Percentiles rank a stretch among this genome's conserved stretches.
phyloP scores from a whole-genome alignment of 495 filamentous ascomycete genomes.

The Clohesyomyces aquaticus region DNA sequence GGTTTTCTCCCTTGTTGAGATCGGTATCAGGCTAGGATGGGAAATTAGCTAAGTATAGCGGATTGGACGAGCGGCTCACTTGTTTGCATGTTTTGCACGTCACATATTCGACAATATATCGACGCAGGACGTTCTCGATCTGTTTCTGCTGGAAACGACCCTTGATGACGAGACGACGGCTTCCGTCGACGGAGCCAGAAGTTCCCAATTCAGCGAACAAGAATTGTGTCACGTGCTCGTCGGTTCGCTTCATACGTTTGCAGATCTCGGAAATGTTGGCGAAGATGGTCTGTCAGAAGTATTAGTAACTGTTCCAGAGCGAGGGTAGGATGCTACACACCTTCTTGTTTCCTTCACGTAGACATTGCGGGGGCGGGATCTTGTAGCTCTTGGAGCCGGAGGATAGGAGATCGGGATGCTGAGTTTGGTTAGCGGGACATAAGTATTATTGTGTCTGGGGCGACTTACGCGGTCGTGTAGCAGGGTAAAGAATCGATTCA shows the following conservation, averaged over 20 bases:
- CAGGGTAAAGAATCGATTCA: constrained; percentile 88
- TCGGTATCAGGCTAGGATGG: constrained; percentile 89
- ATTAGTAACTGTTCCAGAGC: background rate
- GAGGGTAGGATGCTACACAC: background rate
- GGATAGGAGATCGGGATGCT: constrained; percentile 91
- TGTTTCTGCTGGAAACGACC: constrained; percentile 98
- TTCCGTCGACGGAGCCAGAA: constrained; percentile 89
- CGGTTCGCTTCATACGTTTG: constrained; percentile 93
- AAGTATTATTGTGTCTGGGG: too few species aligned
- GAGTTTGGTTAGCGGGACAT: too few species aligned
- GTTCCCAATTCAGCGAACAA: constrained; percentile 98
- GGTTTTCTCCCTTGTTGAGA: constrained; percentile 97
- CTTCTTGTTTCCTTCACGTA: constrained; percentile 99
- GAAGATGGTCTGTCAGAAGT: constrained; percentile 72
- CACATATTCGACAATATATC: constrained; percentile 98
- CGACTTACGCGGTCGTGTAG: too few species aligned
- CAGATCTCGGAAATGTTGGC: constrained; percentile 94
- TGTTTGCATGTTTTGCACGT: constrained; percentile 90
- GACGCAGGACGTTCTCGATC: constrained; percentile 90
- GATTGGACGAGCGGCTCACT: background rate
- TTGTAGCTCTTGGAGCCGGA: constrained; percentile 92
- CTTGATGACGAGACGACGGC: constrained; percentile 93
- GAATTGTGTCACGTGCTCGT: constrained; percentile 96
- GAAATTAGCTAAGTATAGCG: background rate
- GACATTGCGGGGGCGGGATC: constrained; percentile 97